phyloP scores from a whole-genome alignment of 305 asterid species.

The Caryopteris hybrid region DNA sequence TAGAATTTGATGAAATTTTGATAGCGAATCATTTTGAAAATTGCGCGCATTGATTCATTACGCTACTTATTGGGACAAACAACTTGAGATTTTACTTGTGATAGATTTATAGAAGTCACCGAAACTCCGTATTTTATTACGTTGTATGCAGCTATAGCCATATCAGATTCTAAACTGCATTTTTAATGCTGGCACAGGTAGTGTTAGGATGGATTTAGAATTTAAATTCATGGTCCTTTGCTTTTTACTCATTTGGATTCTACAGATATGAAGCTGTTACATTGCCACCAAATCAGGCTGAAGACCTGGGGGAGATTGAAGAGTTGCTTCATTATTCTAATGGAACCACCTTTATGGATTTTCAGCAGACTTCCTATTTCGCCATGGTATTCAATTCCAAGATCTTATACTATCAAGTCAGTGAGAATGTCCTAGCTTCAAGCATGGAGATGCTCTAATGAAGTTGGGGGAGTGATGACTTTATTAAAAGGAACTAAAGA shows the following conservation, averaged over 20 bases:
- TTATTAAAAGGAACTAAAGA: slow-evolving; percentile 3
- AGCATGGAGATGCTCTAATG: background rate
- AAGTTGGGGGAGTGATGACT: slow-evolving; percentile 3
- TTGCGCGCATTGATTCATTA: background rate
- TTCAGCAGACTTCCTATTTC: slow-evolving; percentile 60
- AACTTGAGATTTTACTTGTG: background rate
- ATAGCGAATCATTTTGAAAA: background rate
- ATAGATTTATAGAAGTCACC: background rate
- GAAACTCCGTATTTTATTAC: background rate
- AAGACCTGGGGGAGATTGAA: slow-evolving; percentile 59
- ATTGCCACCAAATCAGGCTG: slow-evolving; percentile 50
- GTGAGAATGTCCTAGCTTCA: background rate
- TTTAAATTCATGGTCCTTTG: background rate
- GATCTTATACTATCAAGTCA: slow-evolving; percentile 1
- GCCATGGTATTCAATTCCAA: slow-evolving; percentile 48
- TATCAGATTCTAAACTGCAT: background rate
- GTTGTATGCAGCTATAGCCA: background rate
- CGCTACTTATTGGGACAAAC: background rate
- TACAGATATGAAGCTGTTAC: slow-evolving; percentile 60
- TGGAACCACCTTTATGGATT: slow-evolving; percentile 48
- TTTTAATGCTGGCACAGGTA: background rate
- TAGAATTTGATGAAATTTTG: background rate
- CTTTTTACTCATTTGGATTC: background rate
- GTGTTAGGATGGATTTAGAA: too few relatives aligned
- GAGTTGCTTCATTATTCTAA: slow-evolving; percentile 39